Evolutionary conservation across 108 stramenopile genomes (phyloP).

Genomic region (Epithemia pelagica): DNA sequence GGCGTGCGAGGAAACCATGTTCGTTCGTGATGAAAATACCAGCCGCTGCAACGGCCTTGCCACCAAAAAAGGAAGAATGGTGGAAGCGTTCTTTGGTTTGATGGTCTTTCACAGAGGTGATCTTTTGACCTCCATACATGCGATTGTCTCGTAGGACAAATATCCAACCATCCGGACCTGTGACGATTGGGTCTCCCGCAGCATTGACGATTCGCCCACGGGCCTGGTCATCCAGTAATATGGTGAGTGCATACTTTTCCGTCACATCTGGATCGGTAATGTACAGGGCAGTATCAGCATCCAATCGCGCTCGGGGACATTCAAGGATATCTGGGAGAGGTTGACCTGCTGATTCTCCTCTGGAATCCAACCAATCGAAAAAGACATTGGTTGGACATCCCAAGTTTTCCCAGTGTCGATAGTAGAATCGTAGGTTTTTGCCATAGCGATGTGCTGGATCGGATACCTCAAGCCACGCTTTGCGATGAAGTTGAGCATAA

Average conservation of each 20-base stretch:
- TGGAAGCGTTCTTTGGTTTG: conserved; percentile 66
- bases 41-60: conserved; percentile 60
- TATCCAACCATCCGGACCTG: conserved; percentile 82
- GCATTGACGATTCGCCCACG: conserved; percentile 35
- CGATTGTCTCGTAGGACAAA: conserved; percentile 78
- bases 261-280: conserved; percentile 52
- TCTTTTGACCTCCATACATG: conserved; percentile 76
- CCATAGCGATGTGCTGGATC: conserved; percentile 82
- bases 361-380: conserved; percentile 76
- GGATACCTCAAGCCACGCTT: conserved; percentile 82
- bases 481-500: conserved; percentile 54
- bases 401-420: conserved; percentile 65
- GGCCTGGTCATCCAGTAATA: conserved; percentile 28
- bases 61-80: conserved; percentile 86
- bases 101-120: conserved; percentile 31
- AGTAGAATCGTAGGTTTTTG: conserved; percentile 82
- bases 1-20: conserved; percentile 32
- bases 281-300: conserved; percentile 70
- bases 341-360: conserved; percentile 45
- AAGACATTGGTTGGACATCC: conserved; percentile 65
- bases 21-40: conserved; percentile 56
- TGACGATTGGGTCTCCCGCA: conserved; percentile 36
- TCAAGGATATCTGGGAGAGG: conserved; percentile 47
- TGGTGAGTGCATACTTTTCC: conserved; percentile 38
- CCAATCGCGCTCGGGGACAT: conserved; percentile 53